Conservation (phyloP, 306 rosid genomes). For the Gynostemma pentaphyllum region DNA sequence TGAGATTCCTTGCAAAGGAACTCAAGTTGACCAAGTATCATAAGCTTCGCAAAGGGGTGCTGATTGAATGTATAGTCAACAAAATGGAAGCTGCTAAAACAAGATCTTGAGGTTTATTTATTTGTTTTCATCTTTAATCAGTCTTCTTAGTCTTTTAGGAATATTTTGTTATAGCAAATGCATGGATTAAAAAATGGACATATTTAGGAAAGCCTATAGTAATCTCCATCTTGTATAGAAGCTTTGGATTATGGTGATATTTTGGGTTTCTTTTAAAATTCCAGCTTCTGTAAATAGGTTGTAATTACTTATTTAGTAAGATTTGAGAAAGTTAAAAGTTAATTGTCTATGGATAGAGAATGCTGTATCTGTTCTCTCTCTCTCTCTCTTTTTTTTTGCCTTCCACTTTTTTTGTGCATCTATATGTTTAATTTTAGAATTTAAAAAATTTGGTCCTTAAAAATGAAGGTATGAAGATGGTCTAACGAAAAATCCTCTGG, state of each 20-base stretch:
- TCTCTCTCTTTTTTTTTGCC: no score
- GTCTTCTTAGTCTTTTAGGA: neutral
- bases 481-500: no score
- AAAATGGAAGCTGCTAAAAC: neutral
- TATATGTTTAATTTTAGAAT: no score
- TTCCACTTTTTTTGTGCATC: no score
- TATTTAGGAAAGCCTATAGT: constrained; percentile 3
- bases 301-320: neutral
- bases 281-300: neutral
- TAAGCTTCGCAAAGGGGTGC: neutral
- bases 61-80: neutral
- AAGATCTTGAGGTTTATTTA: neutral
- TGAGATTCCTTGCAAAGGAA: neutral
- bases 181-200: neutral
- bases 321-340: no score
- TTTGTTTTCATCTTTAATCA: neutral
- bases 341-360: no score
- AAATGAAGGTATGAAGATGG: no score
- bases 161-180: neutral
- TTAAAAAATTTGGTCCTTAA: no score
- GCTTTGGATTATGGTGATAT: constrained; percentile 1
- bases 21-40: neutral
- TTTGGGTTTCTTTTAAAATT: neutral
- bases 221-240: constrained; percentile 1
- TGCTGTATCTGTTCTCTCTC: no score